phyloP scores from a whole-genome alignment of 495 filamentous ascomycete species.

The Lasiosphaeris hirsuta region DNA sequence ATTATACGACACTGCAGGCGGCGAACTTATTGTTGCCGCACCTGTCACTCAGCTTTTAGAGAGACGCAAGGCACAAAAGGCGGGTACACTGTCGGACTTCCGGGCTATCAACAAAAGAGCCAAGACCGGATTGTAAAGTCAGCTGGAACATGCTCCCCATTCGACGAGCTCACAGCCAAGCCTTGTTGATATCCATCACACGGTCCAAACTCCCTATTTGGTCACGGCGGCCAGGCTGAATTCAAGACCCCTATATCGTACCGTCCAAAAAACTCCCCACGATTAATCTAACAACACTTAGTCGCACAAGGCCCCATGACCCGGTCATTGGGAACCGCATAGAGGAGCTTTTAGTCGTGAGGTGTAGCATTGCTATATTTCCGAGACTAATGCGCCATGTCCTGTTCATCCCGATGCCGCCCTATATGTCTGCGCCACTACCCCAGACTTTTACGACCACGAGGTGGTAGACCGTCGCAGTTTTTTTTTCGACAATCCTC shows the following conservation, averaged over 20 bases:
- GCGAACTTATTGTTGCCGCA: background rate
- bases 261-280: slow-evolving; percentile 5
- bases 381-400: background rate
- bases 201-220: slow-evolving; percentile 1
- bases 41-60: background rate
- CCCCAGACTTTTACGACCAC: background rate
- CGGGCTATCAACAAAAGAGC: slow-evolving; percentile 2
- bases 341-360: background rate
- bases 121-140: background rate
- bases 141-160: background rate
- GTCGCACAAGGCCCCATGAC: slow-evolving; percentile 3
- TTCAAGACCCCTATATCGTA: slow-evolving; percentile 11
- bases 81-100: slow-evolving; percentile 7
- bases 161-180: background rate
- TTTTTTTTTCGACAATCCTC: background rate
- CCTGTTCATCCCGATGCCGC: background rate
- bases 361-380: background rate
- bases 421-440: slow-evolving; percentile 5
- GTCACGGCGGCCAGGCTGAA: slow-evolving; percentile 10
- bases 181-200: background rate
- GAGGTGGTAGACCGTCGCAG: background rate
- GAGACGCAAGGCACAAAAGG: background rate
- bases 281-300: slow-evolving; percentile 12
- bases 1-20: background rate
- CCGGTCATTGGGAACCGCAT: slow-evolving; percentile 16